Conservation (phyloP, 73 alveolate genomes). For the Effrenium voratum region DNA sequence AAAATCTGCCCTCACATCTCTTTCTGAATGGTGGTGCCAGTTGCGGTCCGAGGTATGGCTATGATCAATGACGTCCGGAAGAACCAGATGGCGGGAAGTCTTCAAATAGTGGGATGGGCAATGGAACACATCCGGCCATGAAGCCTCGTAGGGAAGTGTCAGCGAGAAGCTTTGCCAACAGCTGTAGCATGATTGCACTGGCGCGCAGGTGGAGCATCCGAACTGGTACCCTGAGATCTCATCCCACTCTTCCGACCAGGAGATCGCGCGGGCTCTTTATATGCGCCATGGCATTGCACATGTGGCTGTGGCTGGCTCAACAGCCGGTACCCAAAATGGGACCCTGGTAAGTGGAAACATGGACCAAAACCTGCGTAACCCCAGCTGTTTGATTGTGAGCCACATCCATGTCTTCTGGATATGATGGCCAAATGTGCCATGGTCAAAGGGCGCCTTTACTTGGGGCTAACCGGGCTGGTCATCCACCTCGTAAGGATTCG, state of each 20-base stretch:
- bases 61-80: too few relatives aligned
- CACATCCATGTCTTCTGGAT: too few relatives aligned
- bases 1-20: not conserved
- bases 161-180: not conserved
- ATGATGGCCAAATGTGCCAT: too few relatives aligned
- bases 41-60: not conserved
- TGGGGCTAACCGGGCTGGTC: too few relatives aligned
- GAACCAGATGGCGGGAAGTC: not conserved
- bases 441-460: too few relatives aligned
- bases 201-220: slow-evolving; percentile 51
- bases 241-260: slow-evolving; percentile 43
- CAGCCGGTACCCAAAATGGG: too few relatives aligned
- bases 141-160: not conserved
- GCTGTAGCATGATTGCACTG: not conserved
- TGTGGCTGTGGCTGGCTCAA: too few relatives aligned
- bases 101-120: not conserved
- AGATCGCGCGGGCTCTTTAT: slow-evolving; percentile 53
- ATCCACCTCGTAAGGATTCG: too few relatives aligned
- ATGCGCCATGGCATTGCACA: too few relatives aligned
- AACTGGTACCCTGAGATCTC: slow-evolving; percentile 64
- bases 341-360: too few relatives aligned
- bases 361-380: too few relatives aligned
- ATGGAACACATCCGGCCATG: not conserved
- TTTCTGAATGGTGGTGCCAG: not conserved
- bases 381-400: too few relatives aligned